These are phyloP conservation scores for Hypholoma sublateritium DNA, from an alignment of 768 basidiomycete genomes.

Conservation along the genomic window DNA sequence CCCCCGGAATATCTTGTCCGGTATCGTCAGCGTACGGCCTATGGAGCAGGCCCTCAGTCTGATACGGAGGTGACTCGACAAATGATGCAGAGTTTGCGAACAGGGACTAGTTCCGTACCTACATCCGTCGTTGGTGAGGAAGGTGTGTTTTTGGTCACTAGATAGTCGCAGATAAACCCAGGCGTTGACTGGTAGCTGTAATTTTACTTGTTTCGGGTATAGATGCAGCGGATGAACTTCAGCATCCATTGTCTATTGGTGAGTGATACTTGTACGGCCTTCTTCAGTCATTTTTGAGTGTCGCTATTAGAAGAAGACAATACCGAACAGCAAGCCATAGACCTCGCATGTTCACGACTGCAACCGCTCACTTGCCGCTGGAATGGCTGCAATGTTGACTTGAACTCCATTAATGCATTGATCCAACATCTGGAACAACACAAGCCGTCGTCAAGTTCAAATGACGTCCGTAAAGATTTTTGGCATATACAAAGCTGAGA, in stretches of 20 bases:
- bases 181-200: conserved; percentile 4
- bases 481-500: neutral
- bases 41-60: conserved; percentile 2
- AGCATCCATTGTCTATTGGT: conserved; percentile 15
- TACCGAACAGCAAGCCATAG: conserved; percentile 42
- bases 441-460: conserved; percentile 13
- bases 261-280: conserved; percentile 7
- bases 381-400: conserved; percentile 51
- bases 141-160: conserved; percentile 21
- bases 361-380: conserved; percentile 55
- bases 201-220: neutral
- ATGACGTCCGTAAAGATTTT: conserved; percentile 16
- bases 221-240: conserved; percentile 15
- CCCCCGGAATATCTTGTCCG: conserved; percentile 22
- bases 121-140: conserved; percentile 14
- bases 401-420: conserved; percentile 54
- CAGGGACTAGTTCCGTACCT: conserved; percentile 10
- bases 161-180: conserved; percentile 4
- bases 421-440: conserved; percentile 46
- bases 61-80: neutral
- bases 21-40: conserved; percentile 11
- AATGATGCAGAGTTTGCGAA: neutral
- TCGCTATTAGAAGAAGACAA: conserved; percentile 30
- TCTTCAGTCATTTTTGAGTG: too few species aligned
- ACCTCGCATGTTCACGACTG: conserved; percentile 48